Evolutionary conservation across 148 eudicot species (phyloP), one percentile per base, ranked within the genome.

Genomic region (Vaccinium darrowii): DNA sequence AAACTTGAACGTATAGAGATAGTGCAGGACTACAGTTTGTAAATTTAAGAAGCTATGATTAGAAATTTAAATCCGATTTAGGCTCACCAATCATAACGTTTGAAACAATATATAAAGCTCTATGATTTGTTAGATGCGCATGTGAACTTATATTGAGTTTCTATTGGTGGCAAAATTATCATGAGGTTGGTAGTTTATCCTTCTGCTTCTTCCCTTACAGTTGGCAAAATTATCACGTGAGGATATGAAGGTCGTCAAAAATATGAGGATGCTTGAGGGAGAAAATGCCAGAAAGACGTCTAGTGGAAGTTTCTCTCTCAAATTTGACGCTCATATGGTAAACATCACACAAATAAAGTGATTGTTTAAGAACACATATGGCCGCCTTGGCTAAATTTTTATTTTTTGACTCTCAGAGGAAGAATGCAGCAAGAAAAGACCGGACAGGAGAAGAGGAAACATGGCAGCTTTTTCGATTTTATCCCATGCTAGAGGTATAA

Each of bases 241-340:
- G 83, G 98, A 95, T 86, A 90, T 92, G 93, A 95, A 94, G 89
- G 90, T 94, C 19, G 91, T 97, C 19, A 88, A 92, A 90, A 97
- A 92, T 78, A 93, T 95, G 98, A 94, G 90, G 88, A 81, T 88
- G 85, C 92, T 97, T 49, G 98, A 93, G 86, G 92, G 93, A 88
- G 88, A 93, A 76, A 84, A 90, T 23, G 51, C 50, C 39, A 88
- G 86, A 83, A 93, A 92, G 88, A 84, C 75, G 87, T 21, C 97
- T 63, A 85, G 50, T 82, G 98, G 96, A 51, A 78, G 89, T 86
- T 97, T 97, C 91, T 95, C 98, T 8, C 94, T 97, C 53, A 97
- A 92, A 80, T 97, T 97, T 89, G 98, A 97, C 86, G 92, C 93
- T 39, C 93, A 89, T 71, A 93, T 89, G 98, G 99, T 97, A 93